Conservation (phyloP, 805 yeast species). For the Sugiyamaella qingdaonensis region DNA sequence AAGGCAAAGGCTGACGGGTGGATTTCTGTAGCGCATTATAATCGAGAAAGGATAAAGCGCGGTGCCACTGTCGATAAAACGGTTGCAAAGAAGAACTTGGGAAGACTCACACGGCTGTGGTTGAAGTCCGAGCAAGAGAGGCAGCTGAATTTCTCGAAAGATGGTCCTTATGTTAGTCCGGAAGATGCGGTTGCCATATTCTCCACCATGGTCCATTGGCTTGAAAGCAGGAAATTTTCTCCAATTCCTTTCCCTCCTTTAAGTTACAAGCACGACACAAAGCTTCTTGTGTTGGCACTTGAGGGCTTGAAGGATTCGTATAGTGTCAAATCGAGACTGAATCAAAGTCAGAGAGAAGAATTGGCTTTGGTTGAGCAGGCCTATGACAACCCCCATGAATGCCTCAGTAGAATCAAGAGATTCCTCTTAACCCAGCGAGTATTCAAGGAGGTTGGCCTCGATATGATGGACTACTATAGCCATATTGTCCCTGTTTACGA, state of each 20-base stretch:
- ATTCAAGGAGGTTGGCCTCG: slow-evolving; percentile 81
- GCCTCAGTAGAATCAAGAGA: slow-evolving; percentile 77
- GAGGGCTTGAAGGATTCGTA: slow-evolving; percentile 83
- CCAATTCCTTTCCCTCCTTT: slow-evolving; percentile 94
- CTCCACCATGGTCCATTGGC: slow-evolving; percentile 86
- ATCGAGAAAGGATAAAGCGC: slow-evolving; percentile 78
- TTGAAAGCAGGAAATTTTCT: slow-evolving; percentile 74
- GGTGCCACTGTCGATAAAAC: slow-evolving; percentile 96
- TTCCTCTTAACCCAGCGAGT: slow-evolving; percentile 82
- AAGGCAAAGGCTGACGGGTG: slow-evolving; percentile 97
- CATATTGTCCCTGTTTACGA: slow-evolving; percentile 81
- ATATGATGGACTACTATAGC: slow-evolving; percentile 88
- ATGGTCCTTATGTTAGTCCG: slow-evolving; percentile 83
- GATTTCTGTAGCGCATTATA: slow-evolving; percentile 89
- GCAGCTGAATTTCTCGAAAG: slow-evolving; percentile 70
- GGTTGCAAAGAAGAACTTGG: slow-evolving; percentile 87
- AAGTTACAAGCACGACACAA: slow-evolving; percentile 89
- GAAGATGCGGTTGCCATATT: slow-evolving; percentile 85
- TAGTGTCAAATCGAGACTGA: slow-evolving; percentile 69
- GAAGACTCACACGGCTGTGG: slow-evolving; percentile 89
- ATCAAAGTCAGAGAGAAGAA: slow-evolving; percentile 87
- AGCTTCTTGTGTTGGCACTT: slow-evolving; percentile 79
- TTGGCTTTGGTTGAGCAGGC: slow-evolving; percentile 92
- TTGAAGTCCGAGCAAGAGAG: slow-evolving; percentile 86
- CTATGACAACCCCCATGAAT: slow-evolving; percentile 94